These are phyloP conservation scores for Cynanchum wilfordii DNA, from an alignment of 257 asterid species.

Conservation along the genomic window DNA sequence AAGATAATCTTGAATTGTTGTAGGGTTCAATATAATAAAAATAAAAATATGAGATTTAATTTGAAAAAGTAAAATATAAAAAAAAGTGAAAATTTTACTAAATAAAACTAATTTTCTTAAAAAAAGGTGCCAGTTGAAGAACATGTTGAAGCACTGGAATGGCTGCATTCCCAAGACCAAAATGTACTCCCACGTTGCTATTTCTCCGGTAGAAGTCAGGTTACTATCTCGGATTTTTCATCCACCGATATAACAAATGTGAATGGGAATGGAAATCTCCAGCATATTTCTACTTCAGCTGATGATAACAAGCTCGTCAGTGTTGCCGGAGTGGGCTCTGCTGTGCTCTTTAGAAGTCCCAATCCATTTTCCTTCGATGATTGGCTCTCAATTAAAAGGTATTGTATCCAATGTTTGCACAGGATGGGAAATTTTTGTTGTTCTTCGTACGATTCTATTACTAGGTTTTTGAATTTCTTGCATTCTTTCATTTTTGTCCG, in stretches of 20 bases:
- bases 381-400: conserved; percentile 88
- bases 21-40: too few species aligned
- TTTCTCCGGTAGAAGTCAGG: conserved; percentile 75
- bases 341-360: conserved; percentile 72
- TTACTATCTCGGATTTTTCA: conserved; percentile 23
- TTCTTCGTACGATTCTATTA: neutral
- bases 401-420: neutral
- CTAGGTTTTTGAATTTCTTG: neutral
- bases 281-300: conserved; percentile 20
- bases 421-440: neutral
- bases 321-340: conserved; percentile 89
- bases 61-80: too few species aligned
- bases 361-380: conserved; percentile 66
- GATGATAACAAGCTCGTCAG: conserved; percentile 46
- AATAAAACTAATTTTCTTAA: neutral
- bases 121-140: conserved; percentile 69
- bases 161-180: conserved; percentile 75
- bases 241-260: conserved; percentile 16
- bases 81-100: too few species aligned
- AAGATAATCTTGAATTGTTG: too few species aligned
- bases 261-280: conserved; percentile 17
- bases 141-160: conserved; percentile 69
- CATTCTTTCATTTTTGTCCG: neutral
- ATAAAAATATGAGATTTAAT: too few species aligned
- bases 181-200: conserved; percentile 68